Conservation (phyloP, 1,139 yeast species). For the Debaryomyces udenii region DNA sequence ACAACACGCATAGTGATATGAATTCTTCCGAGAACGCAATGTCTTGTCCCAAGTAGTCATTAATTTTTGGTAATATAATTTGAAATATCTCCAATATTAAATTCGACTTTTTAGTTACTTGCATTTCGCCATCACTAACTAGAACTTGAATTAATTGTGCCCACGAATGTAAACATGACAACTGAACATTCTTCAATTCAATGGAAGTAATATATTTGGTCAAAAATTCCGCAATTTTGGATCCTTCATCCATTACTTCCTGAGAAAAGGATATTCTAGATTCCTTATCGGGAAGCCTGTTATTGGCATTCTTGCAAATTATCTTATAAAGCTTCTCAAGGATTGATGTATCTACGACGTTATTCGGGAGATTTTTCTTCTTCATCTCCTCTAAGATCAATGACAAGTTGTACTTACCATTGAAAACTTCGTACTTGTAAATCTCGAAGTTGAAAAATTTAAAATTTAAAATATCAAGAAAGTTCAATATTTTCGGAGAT, state of each 20-base stretch:
- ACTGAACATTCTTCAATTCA: conserved; percentile 55
- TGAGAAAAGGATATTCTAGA: conserved; percentile 27
- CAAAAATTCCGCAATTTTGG: conserved; percentile 36
- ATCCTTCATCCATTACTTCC: conserved; percentile 32
- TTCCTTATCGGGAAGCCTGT: conserved; percentile 23
- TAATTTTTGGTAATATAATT: conserved; percentile 71
- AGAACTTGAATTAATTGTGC: conserved; percentile 74
- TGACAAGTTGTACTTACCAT: conserved; percentile 35
- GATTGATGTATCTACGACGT: conserved; percentile 22
- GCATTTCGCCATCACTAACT: conserved; percentile 55
- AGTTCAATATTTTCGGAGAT: conserved; percentile 65
- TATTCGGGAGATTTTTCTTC: conserved; percentile 16
- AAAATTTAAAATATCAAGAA: conserved; percentile 70
- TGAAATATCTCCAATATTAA: conserved; percentile 80
- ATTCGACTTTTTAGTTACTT: conserved; percentile 43
- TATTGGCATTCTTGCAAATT: conserved; percentile 25
- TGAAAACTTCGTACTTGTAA: conserved; percentile 43
- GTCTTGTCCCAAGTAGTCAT: conserved; percentile 70
- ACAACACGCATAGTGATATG: conserved; percentile 71
- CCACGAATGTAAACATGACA: conserved; percentile 78
- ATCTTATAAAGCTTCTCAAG: conserved; percentile 28
- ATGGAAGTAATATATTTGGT: conserved; percentile 47
- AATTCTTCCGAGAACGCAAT: conserved; percentile 72
- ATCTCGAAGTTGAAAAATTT: conserved; percentile 44
- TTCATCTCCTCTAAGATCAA: conserved; percentile 30